phyloP scores from a whole-genome alignment of 106 monocot species.

The Phalaenopsis equestris region DNA sequence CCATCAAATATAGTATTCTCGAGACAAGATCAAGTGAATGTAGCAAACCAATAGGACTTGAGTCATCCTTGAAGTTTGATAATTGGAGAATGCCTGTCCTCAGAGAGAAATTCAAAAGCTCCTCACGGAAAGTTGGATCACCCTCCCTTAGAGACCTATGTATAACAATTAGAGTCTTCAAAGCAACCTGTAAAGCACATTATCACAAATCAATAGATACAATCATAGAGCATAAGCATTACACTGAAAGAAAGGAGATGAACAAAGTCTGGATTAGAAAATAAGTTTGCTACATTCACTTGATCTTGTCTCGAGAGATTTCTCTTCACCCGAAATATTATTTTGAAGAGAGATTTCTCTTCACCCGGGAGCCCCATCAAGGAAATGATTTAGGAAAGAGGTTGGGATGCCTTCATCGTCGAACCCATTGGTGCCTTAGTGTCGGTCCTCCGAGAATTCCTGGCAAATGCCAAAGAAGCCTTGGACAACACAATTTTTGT shows the following conservation, averaged over 20 bases:
- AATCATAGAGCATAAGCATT: background rate
- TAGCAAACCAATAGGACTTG: conserved; percentile 70
- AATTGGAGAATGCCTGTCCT: conserved; percentile 65
- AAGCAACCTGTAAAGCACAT: conserved; percentile 48
- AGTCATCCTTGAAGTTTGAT: conserved; percentile 90
- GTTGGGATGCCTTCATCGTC: too few species aligned
- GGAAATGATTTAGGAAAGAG: too few species aligned
- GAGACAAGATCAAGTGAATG: background rate
- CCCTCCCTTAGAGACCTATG: conserved; percentile 91
- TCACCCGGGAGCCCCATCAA: too few species aligned
- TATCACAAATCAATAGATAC: background rate
- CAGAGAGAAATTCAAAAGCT: conserved; percentile 73
- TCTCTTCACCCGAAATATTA: too few species aligned
- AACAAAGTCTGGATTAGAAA: background rate
- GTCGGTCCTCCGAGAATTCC: too few species aligned
- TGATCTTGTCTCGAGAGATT: too few species aligned
- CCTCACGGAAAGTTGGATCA: conserved; percentile 91
- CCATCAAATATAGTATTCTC: background rate
- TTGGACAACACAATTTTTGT: too few species aligned
- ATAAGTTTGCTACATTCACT: background rate
- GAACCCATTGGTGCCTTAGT: too few species aligned
- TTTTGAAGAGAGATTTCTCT: too few species aligned
- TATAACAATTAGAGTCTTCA: conserved; percentile 86
- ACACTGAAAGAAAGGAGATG: background rate
- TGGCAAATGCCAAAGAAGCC: too few species aligned